phyloP scores from a whole-genome alignment of 441 rosid species.

The Corymbia calophylla region DNA sequence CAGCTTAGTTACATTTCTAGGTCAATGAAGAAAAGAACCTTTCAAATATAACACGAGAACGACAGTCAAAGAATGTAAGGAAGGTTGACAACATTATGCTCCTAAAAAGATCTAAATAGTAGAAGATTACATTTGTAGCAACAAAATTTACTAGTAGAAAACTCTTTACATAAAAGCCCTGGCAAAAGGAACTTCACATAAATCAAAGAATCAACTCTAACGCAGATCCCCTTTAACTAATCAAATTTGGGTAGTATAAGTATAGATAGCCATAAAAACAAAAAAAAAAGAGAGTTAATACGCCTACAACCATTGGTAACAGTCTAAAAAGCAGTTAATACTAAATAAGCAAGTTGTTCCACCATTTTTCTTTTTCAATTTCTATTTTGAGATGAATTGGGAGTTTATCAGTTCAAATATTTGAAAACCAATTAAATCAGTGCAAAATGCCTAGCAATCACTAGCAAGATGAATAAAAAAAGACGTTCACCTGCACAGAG shows the following conservation, averaged over 20 bases:
- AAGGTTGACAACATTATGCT: too few species aligned
- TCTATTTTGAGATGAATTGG: not conserved
- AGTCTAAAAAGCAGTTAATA: not conserved
- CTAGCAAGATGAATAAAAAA: not conserved
- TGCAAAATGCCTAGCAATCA: not conserved
- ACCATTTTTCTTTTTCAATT: not conserved
- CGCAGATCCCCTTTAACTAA: not conserved
- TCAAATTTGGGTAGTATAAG: not conserved
- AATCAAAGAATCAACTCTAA: not conserved
- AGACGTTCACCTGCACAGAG: constrained; percentile 57
- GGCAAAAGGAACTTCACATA: too few species aligned
- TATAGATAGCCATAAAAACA: not conserved
- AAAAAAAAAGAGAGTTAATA: not conserved
- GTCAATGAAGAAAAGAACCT: too few species aligned
- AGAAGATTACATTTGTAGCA: too few species aligned
- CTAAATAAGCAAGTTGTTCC: not conserved
- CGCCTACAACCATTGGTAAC: not conserved
- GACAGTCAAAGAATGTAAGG: too few species aligned
- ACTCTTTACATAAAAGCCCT: too few species aligned
- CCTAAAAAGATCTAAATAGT: too few species aligned
- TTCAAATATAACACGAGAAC: too few species aligned
- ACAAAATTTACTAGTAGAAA: too few species aligned
- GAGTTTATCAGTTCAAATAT: not conserved
- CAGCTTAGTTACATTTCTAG: too few species aligned
- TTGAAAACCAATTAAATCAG: not conserved